These are phyloP conservation scores for Fusarium concolor DNA, from an alignment of 2,329 filamentous ascomycete genomes.

Conservation along the genomic window DNA sequence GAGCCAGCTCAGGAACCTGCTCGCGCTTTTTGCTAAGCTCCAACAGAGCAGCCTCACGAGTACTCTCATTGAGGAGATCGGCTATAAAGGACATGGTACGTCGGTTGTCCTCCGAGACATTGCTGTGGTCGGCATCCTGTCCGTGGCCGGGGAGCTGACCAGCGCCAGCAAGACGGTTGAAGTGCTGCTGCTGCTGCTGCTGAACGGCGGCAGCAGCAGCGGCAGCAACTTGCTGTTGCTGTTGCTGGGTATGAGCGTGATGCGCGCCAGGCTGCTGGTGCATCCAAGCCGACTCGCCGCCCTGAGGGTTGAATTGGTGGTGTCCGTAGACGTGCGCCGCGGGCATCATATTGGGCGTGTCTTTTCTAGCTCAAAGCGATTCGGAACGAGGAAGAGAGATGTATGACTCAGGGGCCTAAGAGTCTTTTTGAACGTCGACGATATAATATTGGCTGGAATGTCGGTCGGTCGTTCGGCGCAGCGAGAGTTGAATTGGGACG, in stretches of 20 bases:
- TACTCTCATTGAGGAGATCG: slow-evolving; percentile 87
- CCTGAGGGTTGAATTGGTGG: slow-evolving; percentile 73
- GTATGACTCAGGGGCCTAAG: neutral
- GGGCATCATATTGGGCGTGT: slow-evolving; percentile 66
- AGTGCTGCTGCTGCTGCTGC: slow-evolving; percentile 71
- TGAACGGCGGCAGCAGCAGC: slow-evolving; percentile 64
- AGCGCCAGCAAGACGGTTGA: slow-evolving; percentile 74
- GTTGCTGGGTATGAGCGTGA: slow-evolving; percentile 69
- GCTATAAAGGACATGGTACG: slow-evolving; percentile 94
- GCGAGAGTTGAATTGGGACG: slow-evolving; percentile 21
- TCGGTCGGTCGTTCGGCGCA: slow-evolving; percentile 27
- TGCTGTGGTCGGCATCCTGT: slow-evolving; percentile 70
- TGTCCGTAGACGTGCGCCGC: slow-evolving; percentile 74
- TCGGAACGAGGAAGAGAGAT: neutral
- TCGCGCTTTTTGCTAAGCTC: slow-evolving; percentile 99
- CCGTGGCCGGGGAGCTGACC: slow-evolving; percentile 60
- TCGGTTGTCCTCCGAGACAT: slow-evolving; percentile 88
- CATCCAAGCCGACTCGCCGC: slow-evolving; percentile 72
- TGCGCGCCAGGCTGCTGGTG: slow-evolving; percentile 70
- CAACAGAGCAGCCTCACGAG: slow-evolving; percentile 88
- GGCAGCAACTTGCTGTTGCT: slow-evolving; percentile 54
- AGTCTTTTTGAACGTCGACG: neutral
- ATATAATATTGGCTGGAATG: slow-evolving; percentile 5
- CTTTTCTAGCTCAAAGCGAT: slow-evolving; percentile 26
- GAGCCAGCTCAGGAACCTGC: slow-evolving; percentile 93